Conservation (phyloP, 768 basidiomycete genomes). For the Hortiboletus campestris region DNA sequence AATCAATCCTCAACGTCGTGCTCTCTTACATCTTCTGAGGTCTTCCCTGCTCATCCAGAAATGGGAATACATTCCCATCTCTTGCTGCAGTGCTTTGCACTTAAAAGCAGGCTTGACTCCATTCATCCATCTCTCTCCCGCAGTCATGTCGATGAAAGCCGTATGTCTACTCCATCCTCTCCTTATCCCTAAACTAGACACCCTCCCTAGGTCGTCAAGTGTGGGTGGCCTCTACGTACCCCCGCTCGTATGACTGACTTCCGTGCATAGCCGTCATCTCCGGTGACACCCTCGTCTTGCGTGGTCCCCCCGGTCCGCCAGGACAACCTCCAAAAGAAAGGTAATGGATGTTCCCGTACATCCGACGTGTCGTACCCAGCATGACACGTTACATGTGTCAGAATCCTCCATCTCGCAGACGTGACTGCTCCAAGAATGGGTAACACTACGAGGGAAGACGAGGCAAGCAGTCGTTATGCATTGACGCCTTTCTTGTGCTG, state of each 20-base stretch:
- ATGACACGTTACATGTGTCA: conserved; percentile 32
- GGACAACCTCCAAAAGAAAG: conserved; percentile 91
- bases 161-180: conserved; percentile 40
- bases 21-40: too few relatives aligned
- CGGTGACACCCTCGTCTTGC: conserved; percentile 84
- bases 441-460: conserved; percentile 80
- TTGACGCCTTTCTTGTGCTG: neutral
- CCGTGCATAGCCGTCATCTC: conserved; percentile 73
- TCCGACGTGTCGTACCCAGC: neutral
- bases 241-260: conserved; percentile 16
- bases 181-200: neutral
- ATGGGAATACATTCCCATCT: neutral
- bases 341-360: conserved; percentile 38
- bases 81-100: too few relatives aligned
- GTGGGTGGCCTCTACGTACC: conserved; percentile 32
- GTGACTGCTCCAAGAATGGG: conserved; percentile 83
- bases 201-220: conserved; percentile 55
- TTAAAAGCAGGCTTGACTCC: too few relatives aligned
- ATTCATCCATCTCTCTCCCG: neutral
- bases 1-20: too few relatives aligned
- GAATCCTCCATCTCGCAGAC: conserved; percentile 88
- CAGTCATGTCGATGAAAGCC: conserved; percentile 72
- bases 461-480: conserved; percentile 46
- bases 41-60: neutral
- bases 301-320: conserved; percentile 71